Evolutionary conservation across 2,329 filamentous ascomycete genomes (phyloP).

Genomic region (Aspergillus nomiae): DNA sequence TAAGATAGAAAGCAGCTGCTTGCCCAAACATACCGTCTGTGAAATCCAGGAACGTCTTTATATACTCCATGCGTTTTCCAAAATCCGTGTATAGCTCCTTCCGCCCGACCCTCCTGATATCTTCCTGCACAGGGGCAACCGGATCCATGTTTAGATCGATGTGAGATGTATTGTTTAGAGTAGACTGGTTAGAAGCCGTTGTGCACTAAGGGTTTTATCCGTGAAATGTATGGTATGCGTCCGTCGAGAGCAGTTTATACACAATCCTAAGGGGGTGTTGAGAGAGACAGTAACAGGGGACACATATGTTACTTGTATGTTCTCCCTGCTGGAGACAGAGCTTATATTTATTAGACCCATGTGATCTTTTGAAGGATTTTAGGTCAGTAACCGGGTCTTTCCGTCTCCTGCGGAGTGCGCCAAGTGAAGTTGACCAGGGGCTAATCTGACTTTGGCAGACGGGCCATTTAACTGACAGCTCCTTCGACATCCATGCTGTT

Average conservation of each 20-base stretch:
- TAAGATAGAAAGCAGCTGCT: not conserved
- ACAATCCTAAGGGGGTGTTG: not conserved
- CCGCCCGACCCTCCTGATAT: slow-evolving; percentile 9
- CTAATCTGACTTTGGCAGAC: not conserved
- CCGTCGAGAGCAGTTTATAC: not conserved
- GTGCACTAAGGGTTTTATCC: not conserved
- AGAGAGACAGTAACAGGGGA: not conserved
- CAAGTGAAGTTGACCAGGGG: not conserved
- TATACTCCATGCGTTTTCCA: slow-evolving; percentile 11
- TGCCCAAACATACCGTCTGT: slow-evolving; percentile 6
- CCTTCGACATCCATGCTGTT: not conserved
- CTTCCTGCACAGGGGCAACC: not conserved
- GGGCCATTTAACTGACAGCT: not conserved
- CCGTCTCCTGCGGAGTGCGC: not conserved
- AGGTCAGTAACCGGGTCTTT: not conserved
- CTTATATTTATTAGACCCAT: not conserved
- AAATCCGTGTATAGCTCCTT: slow-evolving; percentile 16
- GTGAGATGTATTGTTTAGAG: not conserved
- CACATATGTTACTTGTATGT: not conserved
- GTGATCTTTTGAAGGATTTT: not conserved
- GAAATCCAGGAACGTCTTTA: slow-evolving; percentile 11
- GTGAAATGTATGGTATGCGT: not conserved
- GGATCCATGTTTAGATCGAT: slow-evolving; percentile 1
- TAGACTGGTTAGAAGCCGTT: not conserved
- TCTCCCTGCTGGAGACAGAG: not conserved